A percentile compares a stretch with the other conserved stretches of the same genome.
Evolutionary conservation across 1,284 basidiomycete species (phyloP).

Genomic region (Ustilago nuda): DNA sequence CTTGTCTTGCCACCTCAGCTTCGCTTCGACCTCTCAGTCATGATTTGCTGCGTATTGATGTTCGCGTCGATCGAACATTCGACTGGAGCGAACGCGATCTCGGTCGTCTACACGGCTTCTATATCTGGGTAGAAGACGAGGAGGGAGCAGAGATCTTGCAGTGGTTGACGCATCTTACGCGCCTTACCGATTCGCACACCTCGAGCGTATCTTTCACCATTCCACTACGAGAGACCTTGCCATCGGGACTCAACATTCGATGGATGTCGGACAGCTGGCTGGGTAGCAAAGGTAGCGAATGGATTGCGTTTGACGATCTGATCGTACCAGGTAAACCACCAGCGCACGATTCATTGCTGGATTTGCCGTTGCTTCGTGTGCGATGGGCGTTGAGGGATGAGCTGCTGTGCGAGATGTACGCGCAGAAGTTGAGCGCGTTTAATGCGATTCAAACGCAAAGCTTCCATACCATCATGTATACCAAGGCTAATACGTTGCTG

Average conservation of each 20-base stretch:
- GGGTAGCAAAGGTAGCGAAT: slow-evolving; percentile 83
- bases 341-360: slow-evolving; percentile 78
- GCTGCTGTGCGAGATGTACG: slow-evolving; percentile 58
- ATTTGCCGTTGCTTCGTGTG: slow-evolving; percentile 83
- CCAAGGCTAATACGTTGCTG: slow-evolving; percentile 79
- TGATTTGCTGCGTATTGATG: slow-evolving; percentile 83
- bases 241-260: slow-evolving; percentile 71
- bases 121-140: slow-evolving; percentile 94
- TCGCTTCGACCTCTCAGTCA: slow-evolving; percentile 79
- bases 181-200: slow-evolving; percentile 71
- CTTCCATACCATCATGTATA: slow-evolving; percentile 85
- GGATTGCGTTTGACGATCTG: slow-evolving; percentile 77
- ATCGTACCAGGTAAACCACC: slow-evolving; percentile 80
- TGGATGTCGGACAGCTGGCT: slow-evolving; percentile 94
- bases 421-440: slow-evolving; percentile 73
- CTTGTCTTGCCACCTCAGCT: slow-evolving; percentile 78
- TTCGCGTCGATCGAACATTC: slow-evolving; percentile 79
- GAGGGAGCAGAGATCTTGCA: slow-evolving; percentile 85
- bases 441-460: slow-evolving; percentile 91
- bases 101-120: slow-evolving; percentile 85
- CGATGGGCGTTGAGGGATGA: slow-evolving; percentile 70
- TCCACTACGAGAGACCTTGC: slow-evolving; percentile 71
- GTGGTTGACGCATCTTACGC: slow-evolving; percentile 71
- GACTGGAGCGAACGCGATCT: slow-evolving; percentile 86
- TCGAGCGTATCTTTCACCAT: slow-evolving; percentile 53